phyloP scores from a whole-genome alignment of 805 yeast genomes.

The Komagataella phaffii region DNA sequence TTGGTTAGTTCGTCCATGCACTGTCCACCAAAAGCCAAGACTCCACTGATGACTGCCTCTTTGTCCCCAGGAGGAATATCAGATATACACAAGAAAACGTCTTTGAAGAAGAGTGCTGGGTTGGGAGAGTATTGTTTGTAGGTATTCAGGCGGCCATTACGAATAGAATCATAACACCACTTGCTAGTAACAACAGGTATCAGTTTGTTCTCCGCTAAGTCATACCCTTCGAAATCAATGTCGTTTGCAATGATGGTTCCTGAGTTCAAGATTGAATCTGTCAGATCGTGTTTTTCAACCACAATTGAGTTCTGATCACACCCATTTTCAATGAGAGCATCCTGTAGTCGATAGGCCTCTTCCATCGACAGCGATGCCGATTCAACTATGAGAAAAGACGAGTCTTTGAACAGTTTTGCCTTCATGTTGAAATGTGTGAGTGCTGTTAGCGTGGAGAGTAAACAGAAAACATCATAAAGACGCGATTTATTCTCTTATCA shows the following conservation, averaged over 20 bases:
- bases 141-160: constrained; percentile 27
- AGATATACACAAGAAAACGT: constrained; percentile 47
- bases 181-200: constrained; percentile 50
- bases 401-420: not conserved
- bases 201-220: constrained; percentile 33
- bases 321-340: constrained; percentile 8
- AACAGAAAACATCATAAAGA: not conserved
- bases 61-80: constrained; percentile 43
- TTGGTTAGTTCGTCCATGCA: constrained; percentile 47
- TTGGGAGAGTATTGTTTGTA: constrained; percentile 59
- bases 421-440: not conserved
- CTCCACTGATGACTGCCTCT: constrained; percentile 57
- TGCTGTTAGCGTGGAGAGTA: not conserved
- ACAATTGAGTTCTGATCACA: constrained; percentile 6
- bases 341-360: not conserved
- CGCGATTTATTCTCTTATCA: not conserved
- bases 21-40: constrained; percentile 68
- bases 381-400: constrained; percentile 4
- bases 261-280: constrained; percentile 5
- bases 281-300: constrained; percentile 6
- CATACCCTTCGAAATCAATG: constrained; percentile 37
- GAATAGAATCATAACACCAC: constrained; percentile 44
- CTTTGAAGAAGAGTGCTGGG: constrained; percentile 49
- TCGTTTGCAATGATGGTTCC: constrained; percentile 41
- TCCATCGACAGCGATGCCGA: constrained; percentile 1